phyloP scores from a whole-genome alignment of 768 basidiomycete species.

The Xanthoconium stramineum region DNA sequence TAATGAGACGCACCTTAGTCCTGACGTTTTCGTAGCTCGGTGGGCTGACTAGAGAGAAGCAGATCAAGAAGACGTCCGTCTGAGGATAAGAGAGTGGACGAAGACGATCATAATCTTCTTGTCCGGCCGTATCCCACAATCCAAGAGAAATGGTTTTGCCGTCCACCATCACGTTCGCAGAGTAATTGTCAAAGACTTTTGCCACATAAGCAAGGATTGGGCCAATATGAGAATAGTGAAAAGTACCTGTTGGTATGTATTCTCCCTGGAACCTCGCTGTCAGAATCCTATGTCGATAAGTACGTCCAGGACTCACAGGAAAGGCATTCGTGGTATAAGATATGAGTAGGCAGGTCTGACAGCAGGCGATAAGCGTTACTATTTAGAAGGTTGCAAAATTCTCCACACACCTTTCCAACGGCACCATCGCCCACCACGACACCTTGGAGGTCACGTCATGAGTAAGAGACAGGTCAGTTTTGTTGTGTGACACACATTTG shows the following conservation, averaged over 20 bases:
- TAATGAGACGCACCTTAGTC: constrained; percentile 70
- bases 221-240: background rate
- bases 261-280: constrained; percentile 62
- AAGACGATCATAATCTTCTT: constrained; percentile 98
- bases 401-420: constrained; percentile 81
- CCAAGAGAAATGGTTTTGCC: constrained; percentile 98
- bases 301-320: constrained; percentile 56
- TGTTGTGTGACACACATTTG: constrained; percentile 61
- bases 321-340: constrained; percentile 99
- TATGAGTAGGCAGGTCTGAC: constrained; percentile 95
- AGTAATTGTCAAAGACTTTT: constrained; percentile 97
- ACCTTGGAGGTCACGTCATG: constrained; percentile 49
- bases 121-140: constrained; percentile 99
- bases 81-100: constrained; percentile 98
- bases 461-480: constrained; percentile 27
- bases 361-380: constrained; percentile 11
- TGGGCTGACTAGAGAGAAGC: constrained; percentile 97
- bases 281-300: constrained; percentile 15
- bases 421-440: constrained; percentile 99
- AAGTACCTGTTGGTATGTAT: constrained; percentile 89
- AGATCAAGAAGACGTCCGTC: constrained; percentile 98
- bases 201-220: constrained; percentile 9
- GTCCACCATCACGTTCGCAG: constrained; percentile 98
- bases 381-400: constrained; percentile 1
- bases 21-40: constrained; percentile 98